Conservation (phyloP, 495 filamentous ascomycete species). For the Filosporella fistucella region DNA sequence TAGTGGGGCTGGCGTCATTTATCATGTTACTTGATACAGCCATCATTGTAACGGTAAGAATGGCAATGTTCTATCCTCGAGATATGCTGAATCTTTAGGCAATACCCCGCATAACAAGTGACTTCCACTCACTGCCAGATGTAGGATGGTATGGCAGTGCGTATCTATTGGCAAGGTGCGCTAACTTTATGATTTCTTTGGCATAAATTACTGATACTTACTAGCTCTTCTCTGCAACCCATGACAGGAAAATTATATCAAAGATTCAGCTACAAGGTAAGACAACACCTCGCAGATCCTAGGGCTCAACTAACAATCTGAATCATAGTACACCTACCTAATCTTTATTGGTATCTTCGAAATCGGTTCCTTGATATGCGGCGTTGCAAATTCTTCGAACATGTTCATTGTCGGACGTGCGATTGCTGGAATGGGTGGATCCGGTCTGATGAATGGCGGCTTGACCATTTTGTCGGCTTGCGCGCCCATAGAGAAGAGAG, state of each 20-base stretch:
- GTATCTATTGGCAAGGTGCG: constrained; percentile 1
- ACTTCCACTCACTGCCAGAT: constrained; percentile 5
- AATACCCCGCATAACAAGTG: constrained; percentile 1
- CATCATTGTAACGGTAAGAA: constrained; percentile 43
- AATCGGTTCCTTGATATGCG: constrained; percentile 50
- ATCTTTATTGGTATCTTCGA: constrained; percentile 42
- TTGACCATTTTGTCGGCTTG: constrained; percentile 45
- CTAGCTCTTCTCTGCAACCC: not conserved
- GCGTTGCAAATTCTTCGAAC: constrained; percentile 39
- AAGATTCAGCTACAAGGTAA: not conserved
- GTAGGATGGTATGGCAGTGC: constrained; percentile 4
- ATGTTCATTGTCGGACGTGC: constrained; percentile 52
- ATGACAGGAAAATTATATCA: constrained; percentile 2
- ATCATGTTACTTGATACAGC: constrained; percentile 46
- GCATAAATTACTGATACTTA: not conserved
- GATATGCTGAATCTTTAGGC: not conserved
- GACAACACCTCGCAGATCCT: not conserved
- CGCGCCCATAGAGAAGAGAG: constrained; percentile 42
- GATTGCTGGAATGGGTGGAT: constrained; percentile 45
- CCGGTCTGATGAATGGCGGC: constrained; percentile 46
- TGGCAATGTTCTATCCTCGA: not conserved
- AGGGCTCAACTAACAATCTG: not conserved
- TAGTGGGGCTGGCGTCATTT: constrained; percentile 35
- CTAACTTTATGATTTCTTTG: not conserved
- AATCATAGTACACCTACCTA: constrained; percentile 36